These are phyloP conservation scores for Cutaneotrichosporon spelunceum DNA, from an alignment of 1,284 basidiomycete species.

Conservation along the genomic window DNA sequence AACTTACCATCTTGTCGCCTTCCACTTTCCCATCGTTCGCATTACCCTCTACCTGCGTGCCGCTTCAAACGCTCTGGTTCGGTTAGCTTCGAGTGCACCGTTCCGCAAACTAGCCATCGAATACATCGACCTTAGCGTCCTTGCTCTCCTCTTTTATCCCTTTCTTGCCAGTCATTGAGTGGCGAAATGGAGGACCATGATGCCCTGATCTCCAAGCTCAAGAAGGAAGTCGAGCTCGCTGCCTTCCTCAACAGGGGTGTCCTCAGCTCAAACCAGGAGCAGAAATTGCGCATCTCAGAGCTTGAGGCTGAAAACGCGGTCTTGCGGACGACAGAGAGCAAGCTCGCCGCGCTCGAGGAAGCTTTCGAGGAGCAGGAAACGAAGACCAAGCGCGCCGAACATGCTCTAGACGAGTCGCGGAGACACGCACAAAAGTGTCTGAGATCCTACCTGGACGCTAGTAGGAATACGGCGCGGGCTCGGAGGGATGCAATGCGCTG, in stretches of 20 bases:
- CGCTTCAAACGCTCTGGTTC: too few relatives aligned
- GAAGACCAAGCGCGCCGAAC: neutral
- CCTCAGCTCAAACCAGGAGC: conserved; percentile 37
- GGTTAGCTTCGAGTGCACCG: too few relatives aligned
- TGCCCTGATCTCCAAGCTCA: conserved; percentile 10
- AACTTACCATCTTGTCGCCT: too few relatives aligned
- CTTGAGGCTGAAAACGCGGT: conserved; percentile 39
- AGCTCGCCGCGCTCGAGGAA: conserved; percentile 37
- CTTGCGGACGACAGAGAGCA: conserved; percentile 35
- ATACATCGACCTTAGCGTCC: neutral
- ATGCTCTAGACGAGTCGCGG: conserved; percentile 19
- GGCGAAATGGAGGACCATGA: neutral
- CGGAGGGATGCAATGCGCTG: conserved; percentile 9
- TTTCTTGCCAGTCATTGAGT: neutral
- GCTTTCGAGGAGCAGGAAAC: conserved; percentile 13
- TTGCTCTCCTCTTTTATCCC: neutral
- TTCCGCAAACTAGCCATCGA: too few relatives aligned
- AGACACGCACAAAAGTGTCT: neutral
- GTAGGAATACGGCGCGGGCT: conserved; percentile 5
- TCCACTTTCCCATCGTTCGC: too few relatives aligned
- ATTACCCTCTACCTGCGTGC: too few relatives aligned
- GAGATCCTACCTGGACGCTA: neutral
- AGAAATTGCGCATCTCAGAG: conserved; percentile 36
- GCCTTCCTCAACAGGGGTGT: conserved; percentile 46
- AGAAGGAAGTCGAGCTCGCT: conserved; percentile 40